Conservation (phyloP, 23 red algal genomes). For the Gracilaria gracilis region DNA sequence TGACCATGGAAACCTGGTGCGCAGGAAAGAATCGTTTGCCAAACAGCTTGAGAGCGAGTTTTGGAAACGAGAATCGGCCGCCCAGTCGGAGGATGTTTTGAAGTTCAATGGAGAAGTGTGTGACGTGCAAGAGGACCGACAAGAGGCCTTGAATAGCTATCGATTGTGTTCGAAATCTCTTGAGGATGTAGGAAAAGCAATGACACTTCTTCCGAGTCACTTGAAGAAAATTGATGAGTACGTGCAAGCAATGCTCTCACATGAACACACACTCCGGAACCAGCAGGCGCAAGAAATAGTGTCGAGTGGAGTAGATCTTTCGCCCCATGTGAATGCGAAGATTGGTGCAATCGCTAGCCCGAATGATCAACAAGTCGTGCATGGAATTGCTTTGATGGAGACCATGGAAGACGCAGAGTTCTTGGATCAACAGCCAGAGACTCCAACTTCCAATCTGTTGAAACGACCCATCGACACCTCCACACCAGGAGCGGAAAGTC, state of each 20-base stretch:
- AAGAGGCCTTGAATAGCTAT: not conserved
- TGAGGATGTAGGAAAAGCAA: slow-evolving; percentile 9
- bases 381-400: not conserved
- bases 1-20: not conserved
- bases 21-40: not conserved
- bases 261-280: not conserved
- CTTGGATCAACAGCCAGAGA: not conserved
- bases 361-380: not conserved
- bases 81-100: not conserved
- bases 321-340: not conserved
- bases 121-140: not conserved
- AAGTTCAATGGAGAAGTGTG: not conserved
- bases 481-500: not conserved
- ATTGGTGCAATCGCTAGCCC: not conserved
- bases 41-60: not conserved
- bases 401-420: not conserved
- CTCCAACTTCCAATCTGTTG: not conserved
- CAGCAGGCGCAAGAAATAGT: not conserved
- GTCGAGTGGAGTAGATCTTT: not conserved
- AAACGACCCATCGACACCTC: not conserved
- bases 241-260: not conserved
- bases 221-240: slow-evolving; percentile 7
- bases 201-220: not conserved
- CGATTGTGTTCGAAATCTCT: slow-evolving; percentile 15
- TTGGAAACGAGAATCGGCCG: not conserved